A percentile compares a stretch with the other conserved stretches of the same genome.
Evolutionary conservation across 371 early-diverging fungal genomes (phyloP).

Genomic region (Rhizopus arrhizus): DNA sequence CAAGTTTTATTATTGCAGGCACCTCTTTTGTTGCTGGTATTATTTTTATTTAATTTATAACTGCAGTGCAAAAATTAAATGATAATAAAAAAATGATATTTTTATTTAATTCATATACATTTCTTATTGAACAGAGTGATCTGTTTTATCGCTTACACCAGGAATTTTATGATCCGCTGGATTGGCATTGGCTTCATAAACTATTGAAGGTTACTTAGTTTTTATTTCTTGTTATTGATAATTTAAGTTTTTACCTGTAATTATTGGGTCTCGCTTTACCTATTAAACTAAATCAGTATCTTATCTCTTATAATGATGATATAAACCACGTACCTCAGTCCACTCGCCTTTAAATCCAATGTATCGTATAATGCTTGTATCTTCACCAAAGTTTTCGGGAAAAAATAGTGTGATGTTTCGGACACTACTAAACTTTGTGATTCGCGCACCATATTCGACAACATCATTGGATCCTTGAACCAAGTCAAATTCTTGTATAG

Average conservation of each 20-base stretch:
- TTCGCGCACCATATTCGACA: conserved; percentile 70
- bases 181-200: conserved; percentile 87
- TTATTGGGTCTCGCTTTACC: conserved; percentile 81
- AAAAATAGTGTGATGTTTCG: conserved; percentile 83
- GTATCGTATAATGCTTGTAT: conserved; percentile 62
- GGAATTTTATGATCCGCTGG: conserved; percentile 81
- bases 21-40: background rate
- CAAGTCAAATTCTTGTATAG: conserved; percentile 84
- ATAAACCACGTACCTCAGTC: conserved; percentile 59
- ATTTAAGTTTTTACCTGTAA: conserved; percentile 48
- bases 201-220: conserved; percentile 1
- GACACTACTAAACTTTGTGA: conserved; percentile 85
- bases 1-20: conserved; percentile 5
- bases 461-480: conserved; percentile 59
- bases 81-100: background rate
- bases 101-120: background rate
- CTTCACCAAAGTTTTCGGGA: conserved; percentile 79
- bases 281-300: conserved; percentile 23
- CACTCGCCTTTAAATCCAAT: conserved; percentile 93
- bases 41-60: background rate
- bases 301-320: background rate
- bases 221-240: background rate
- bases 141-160: conserved; percentile 37
- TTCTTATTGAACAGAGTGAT: conserved; percentile 48
- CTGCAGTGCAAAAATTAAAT: too few species aligned